phyloP scores from a whole-genome alignment of 495 filamentous ascomycete species.

The Talaromyces thailandensis region DNA sequence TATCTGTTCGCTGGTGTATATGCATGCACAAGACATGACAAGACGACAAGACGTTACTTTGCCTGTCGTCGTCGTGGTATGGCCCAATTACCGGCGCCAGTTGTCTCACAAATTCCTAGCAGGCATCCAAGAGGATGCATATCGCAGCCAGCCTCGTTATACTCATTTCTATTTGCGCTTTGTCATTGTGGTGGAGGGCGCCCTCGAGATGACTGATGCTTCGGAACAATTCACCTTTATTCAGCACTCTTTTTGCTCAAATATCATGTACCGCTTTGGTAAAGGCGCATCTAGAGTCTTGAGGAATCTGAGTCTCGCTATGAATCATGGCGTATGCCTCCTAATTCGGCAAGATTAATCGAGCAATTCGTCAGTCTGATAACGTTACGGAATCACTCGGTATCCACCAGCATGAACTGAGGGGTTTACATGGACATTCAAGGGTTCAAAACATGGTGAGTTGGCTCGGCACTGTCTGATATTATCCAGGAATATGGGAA shows the following conservation, averaged over 20 bases:
- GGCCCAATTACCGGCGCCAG: background rate
- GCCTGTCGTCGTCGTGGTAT: background rate
- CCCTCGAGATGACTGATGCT: background rate
- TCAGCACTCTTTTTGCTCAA: background rate
- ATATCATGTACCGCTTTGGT: background rate
- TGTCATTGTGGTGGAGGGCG: background rate
- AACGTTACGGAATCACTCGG: background rate
- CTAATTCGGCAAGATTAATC: background rate
- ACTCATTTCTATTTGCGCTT: background rate
- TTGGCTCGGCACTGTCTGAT: no score
- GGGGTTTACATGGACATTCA: background rate
- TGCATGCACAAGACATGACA: background rate
- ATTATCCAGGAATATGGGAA: no score
- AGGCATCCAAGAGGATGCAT: background rate
- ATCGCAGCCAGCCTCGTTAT: background rate
- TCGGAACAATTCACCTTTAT: background rate
- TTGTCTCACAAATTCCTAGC: background rate
- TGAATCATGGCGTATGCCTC: background rate
- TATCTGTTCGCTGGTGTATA: background rate
- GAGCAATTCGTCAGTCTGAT: background rate
- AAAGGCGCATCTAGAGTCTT: background rate
- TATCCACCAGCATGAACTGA: background rate
- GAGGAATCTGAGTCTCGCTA: background rate
- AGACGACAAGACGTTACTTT: background rate
- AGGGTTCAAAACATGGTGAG: no score